phyloP scores from a whole-genome alignment of 495 filamentous ascomycete genomes.

The Lasiosphaeriaceae sp. region DNA sequence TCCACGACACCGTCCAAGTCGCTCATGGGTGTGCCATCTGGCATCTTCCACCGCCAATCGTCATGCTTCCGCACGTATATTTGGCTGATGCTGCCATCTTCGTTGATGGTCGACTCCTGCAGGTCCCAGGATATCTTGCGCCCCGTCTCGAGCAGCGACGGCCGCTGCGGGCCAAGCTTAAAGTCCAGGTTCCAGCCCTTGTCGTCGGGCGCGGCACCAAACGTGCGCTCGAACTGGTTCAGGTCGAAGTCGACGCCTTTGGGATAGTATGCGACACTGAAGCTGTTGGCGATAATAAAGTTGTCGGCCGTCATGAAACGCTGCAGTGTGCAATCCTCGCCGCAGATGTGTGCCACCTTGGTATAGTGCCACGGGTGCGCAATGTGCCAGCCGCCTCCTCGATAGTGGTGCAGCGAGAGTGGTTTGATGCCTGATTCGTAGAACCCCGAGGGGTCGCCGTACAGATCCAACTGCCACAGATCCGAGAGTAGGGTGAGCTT shows the following conservation, averaged over 20 bases:
- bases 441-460: slow-evolving; percentile 56
- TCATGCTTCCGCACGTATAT: slow-evolving; percentile 44
- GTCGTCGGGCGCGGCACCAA: slow-evolving; percentile 52
- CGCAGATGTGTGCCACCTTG: slow-evolving; percentile 56
- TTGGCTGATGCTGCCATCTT: slow-evolving; percentile 43
- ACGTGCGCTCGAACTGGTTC: slow-evolving; percentile 62
- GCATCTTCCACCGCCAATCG: slow-evolving; percentile 46
- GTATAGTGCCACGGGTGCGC: slow-evolving; percentile 60
- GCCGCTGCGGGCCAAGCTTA: slow-evolving; percentile 46
- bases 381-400: slow-evolving; percentile 56
- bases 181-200: slow-evolving; percentile 52
- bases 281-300: slow-evolving; percentile 59
- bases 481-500: slow-evolving; percentile 54
- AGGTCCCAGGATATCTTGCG: slow-evolving; percentile 53
- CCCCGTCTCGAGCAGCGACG: slow-evolving; percentile 42
- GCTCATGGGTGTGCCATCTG: slow-evolving; percentile 41
- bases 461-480: slow-evolving; percentile 62
- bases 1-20: slow-evolving; percentile 48
- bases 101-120: slow-evolving; percentile 36
- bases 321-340: slow-evolving; percentile 60
- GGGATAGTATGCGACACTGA: slow-evolving; percentile 58
- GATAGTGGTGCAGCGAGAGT: slow-evolving; percentile 62
- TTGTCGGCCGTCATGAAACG: slow-evolving; percentile 61
- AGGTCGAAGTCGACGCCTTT: slow-evolving; percentile 56
- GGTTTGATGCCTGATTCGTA: slow-evolving; percentile 58